phyloP scores from a whole-genome alignment of 2,329 filamentous ascomycete species.

The Leptographium procerum region DNA sequence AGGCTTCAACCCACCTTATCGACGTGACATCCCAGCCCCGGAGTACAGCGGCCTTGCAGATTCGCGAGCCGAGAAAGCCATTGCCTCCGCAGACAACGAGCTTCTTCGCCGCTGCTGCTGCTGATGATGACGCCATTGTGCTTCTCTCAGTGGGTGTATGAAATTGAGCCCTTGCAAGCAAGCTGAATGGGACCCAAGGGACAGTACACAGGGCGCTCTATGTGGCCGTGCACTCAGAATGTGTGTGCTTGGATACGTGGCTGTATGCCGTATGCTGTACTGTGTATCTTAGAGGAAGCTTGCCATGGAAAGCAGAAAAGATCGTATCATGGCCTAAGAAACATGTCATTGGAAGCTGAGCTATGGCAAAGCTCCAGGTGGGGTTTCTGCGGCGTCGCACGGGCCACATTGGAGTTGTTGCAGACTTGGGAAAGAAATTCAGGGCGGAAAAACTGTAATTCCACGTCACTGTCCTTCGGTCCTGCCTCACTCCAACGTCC shows the following conservation, averaged over 20 bases:
- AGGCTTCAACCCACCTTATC: constrained; percentile 53
- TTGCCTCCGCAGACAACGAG: constrained; percentile 89
- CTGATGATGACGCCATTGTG: background rate
- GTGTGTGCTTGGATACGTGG: background rate
- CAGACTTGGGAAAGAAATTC: background rate
- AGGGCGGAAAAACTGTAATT: background rate
- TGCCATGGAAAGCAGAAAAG: background rate
- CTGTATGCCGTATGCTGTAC: no score
- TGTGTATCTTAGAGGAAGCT: no score
- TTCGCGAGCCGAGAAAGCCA: constrained; percentile 78
- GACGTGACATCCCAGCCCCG: constrained; percentile 89
- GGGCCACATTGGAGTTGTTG: background rate
- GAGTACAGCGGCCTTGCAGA: constrained; percentile 79
- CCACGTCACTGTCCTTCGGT: background rate
- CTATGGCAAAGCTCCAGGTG: background rate
- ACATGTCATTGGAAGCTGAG: background rate
- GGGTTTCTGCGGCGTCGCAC: background rate
- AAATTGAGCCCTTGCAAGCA: background rate
- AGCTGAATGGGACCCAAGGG: background rate
- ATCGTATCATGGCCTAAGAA: background rate
- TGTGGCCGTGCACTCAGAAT: background rate
- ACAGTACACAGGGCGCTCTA: background rate
- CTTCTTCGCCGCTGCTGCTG: constrained; percentile 50
- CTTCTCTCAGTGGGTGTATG: background rate
- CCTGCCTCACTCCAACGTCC: no score